Evolutionary conservation across 805 yeast genomes (phyloP).

Genomic region (Vanderwaltozyma tropicalis): DNA sequence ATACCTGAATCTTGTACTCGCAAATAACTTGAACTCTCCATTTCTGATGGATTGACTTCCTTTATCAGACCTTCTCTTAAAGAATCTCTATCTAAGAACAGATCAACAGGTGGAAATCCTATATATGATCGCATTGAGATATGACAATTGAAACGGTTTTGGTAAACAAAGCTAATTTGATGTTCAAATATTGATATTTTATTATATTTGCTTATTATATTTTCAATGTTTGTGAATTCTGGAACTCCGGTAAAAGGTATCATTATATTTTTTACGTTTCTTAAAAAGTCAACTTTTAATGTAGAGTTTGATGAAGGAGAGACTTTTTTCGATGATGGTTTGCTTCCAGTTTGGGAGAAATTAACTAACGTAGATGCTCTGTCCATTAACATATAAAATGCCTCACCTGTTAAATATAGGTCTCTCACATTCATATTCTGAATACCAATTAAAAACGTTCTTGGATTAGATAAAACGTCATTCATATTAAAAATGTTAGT

Average conservation of each 20-base stretch:
- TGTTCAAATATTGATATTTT: slow-evolving; percentile 55
- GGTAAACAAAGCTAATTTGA: slow-evolving; percentile 67
- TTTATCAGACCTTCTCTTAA: slow-evolving; percentile 82
- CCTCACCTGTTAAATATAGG: slow-evolving; percentile 71
- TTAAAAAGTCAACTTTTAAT: slow-evolving; percentile 30
- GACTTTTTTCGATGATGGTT: slow-evolving; percentile 1
- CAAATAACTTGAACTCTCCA: slow-evolving; percentile 34
- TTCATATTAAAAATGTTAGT: slow-evolving; percentile 73
- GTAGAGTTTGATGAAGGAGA: slow-evolving; percentile 8
- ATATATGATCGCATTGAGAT: slow-evolving; percentile 70
- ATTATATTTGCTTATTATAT: slow-evolving; percentile 51
- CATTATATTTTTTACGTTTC: slow-evolving; percentile 70
- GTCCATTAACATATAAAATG: slow-evolving; percentile 65
- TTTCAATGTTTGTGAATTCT: slow-evolving; percentile 44
- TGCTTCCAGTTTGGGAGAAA: background rate
- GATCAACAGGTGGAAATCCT: slow-evolving; percentile 77
- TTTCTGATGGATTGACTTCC: slow-evolving; percentile 50
- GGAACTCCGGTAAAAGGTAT: slow-evolving; percentile 72
- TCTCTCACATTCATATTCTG: slow-evolving; percentile 77
- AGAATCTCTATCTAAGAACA: slow-evolving; percentile 80
- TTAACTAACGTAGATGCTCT: slow-evolving; percentile 42
- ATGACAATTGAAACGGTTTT: slow-evolving; percentile 72
- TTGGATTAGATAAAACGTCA: slow-evolving; percentile 67
- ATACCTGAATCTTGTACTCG: slow-evolving; percentile 90
- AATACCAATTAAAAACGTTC: slow-evolving; percentile 55